Evolutionary conservation across 345 rosid species (phyloP).

Genomic region (Brassica carinata): DNA sequence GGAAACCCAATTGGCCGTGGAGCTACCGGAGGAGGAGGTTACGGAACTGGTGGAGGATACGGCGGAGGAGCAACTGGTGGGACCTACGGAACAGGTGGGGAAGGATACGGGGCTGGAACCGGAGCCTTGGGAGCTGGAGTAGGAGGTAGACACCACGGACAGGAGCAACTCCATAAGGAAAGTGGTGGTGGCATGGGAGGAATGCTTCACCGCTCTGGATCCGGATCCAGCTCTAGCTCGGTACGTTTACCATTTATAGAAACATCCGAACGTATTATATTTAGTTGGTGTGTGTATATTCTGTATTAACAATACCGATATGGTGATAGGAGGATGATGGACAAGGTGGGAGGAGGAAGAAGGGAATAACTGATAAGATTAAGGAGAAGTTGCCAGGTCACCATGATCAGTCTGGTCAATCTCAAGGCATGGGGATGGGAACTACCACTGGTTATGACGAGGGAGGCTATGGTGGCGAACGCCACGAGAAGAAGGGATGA

Average conservation of each 20-base stretch:
- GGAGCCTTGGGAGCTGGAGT: constrained; percentile 39
- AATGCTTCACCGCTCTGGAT: constrained; percentile 56
- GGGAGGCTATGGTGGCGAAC: constrained; percentile 29
- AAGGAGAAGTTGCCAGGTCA: neutral
- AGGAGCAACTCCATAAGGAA: constrained; percentile 31
- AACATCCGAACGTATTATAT: neutral
- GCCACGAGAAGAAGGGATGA: constrained; percentile 62
- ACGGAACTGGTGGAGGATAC: constrained; percentile 11
- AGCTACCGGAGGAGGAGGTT: constrained; percentile 8
- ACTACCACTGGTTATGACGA: constrained; percentile 38
- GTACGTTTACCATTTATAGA: constrained; percentile 15
- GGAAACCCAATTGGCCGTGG: constrained; percentile 39
- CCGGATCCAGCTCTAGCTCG: constrained; percentile 59
- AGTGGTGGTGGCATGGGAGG: constrained; percentile 33
- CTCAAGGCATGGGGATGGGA: constrained; percentile 33
- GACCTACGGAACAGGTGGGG: constrained; percentile 33
- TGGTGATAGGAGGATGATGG: constrained; percentile 65
- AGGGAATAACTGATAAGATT: constrained; percentile 40
- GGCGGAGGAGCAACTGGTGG: constrained; percentile 26
- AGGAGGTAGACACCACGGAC: constrained; percentile 34
- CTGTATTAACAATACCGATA: neutral
- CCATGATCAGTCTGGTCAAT: constrained; percentile 37
- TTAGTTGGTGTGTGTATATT: neutral
- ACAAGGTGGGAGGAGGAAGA: constrained; percentile 72
- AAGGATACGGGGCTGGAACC: constrained; percentile 38